Base-by-base conservation (phyloP, 2,329 filamentous ascomycete genomes). In the Pseudomassariella vexata region DNA sequence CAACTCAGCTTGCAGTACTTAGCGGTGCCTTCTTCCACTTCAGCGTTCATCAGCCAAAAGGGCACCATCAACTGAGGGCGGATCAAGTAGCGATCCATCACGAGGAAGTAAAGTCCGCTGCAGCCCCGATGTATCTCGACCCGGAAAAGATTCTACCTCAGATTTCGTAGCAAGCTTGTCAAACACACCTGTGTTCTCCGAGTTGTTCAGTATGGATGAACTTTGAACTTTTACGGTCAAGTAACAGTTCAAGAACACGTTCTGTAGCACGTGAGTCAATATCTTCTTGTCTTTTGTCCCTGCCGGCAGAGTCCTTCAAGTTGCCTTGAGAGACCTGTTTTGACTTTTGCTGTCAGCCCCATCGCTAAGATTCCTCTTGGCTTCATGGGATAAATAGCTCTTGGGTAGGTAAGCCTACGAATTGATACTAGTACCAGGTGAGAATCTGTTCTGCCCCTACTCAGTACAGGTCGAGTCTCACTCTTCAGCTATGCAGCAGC, bases 271-370 rank as follows among this genome's bases (percentile, higher is more conserved):
- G 2, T 19, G 29, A 22, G 5, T 24, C 4, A 19, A 24, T n/a
- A 8, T 25, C 5, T 17, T 32, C 14, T 10, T 32, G 3, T 15
- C 17, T 5, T 32, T 11, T 15, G 10, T 24, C 4, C 22, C 29
- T 12, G 21, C 17, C 19, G 29, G 29, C 6, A 24, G 24, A 5
- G 9, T 12, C 5, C 20, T 24, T 8, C 19, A 32, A 7, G 11
- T 19, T 15, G 10, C 3, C 10, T 11, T n/a, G 18, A 22, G 29
- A 3, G 20, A 24, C n/a, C 21, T 4, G 7, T 32, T 9, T 10
- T 15, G 6, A 32, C 29, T 6, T 32, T 32, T 19, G 10, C 19
- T 7, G 17, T 32, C 11, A 32, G 19, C 21, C 25, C 18, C 15
- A 1, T 25, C 6, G 29, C 29, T 6, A 9, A 15, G 1, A 11